Percentiles rank a stretch among this genome's conserved stretches.
Conservation (phyloP, 2,329 filamentous ascomycete species). For the Westerdykella ornata region DNA sequence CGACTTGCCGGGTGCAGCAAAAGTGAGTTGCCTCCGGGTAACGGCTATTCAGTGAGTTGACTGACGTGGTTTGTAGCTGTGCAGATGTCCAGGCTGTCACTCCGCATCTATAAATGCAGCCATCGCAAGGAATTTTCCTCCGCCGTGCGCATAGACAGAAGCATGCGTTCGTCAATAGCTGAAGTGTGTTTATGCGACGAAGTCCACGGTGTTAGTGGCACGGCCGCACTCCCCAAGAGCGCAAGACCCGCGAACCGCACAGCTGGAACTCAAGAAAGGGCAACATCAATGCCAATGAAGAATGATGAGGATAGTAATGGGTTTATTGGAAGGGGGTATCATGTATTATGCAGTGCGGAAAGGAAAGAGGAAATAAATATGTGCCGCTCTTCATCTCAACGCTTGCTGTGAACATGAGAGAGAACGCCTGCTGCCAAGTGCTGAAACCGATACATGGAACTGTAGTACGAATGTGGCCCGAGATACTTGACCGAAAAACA, state of each 20-base stretch:
- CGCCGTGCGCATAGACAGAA: constrained; percentile 6
- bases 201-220: too few relatives aligned
- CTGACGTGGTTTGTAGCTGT: constrained; percentile 4
- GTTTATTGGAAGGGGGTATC: constrained; percentile 1
- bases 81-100: constrained; percentile 12
- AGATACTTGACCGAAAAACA: too few relatives aligned
- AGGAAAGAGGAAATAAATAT: not conserved
- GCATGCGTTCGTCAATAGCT: not conserved
- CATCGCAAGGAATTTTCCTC: constrained; percentile 10
- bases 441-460: too few relatives aligned
- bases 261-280: not conserved
- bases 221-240: too few relatives aligned
- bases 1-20: constrained; percentile 10
- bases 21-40: constrained; percentile 4
- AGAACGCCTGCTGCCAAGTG: too few relatives aligned
- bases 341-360: not conserved
- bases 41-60: not conserved
- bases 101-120: constrained; percentile 8
- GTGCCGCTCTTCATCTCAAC: not conserved
- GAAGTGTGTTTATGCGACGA: too few relatives aligned
- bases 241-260: too few relatives aligned
- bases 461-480: too few relatives aligned
- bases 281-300: not conserved
- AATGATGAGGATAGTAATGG: not conserved
- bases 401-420: too few relatives aligned